Evolutionary conservation across 768 basidiomycete species (phyloP), one percentile per base, ranked within the genome.

Genomic region (Naganishia friedmannii): DNA sequence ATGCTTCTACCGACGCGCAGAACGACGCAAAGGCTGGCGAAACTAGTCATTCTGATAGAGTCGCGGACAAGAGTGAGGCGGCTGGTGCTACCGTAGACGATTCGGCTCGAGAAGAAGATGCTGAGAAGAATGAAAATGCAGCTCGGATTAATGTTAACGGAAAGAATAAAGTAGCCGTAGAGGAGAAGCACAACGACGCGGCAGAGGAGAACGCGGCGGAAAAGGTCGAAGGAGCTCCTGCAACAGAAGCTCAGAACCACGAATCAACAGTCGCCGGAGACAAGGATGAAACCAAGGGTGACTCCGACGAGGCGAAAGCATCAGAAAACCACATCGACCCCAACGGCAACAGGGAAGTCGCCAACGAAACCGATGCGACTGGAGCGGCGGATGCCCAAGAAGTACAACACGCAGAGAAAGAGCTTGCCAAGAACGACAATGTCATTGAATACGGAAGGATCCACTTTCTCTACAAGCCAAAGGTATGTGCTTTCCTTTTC

Each of bases 391-490:
- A 53, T 15, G 13, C 56, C 37, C 68, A 48, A 56, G 55, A 69
- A 53, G 68, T 53, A 7, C 26, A 57, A 39, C 34, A 37, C 10
- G 69, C 58, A 23, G 69, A 70, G 28, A 65, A 70, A 23, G 60
- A 70, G 29, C 17, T 71, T n/a, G 42, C 56, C 32, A 19, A 53
- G 32, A 31, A 68, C 26, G 57, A 67, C 10, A 46, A 68, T 32
- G 67, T 72, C 8, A 63, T 53, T 17, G 71, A 72, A 53, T 72
- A 72, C 46, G 71, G 71, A 37, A 26, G 60, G 8, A 72, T 72
- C n/a, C 67, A 68, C 37, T 72, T 72, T 31, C 63, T 72, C 26
- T 72, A 68, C 67, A 72, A 69, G 37, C 71, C 71, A 23, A 67
- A 68, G 60, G 69, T 70, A 65, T 10, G 51, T 23, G 12, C 9